Percentiles rank a stretch among this genome's conserved stretches.
phyloP scores from a whole-genome alignment of 495 filamentous ascomycete species.

The Penicillium subrubescens region DNA sequence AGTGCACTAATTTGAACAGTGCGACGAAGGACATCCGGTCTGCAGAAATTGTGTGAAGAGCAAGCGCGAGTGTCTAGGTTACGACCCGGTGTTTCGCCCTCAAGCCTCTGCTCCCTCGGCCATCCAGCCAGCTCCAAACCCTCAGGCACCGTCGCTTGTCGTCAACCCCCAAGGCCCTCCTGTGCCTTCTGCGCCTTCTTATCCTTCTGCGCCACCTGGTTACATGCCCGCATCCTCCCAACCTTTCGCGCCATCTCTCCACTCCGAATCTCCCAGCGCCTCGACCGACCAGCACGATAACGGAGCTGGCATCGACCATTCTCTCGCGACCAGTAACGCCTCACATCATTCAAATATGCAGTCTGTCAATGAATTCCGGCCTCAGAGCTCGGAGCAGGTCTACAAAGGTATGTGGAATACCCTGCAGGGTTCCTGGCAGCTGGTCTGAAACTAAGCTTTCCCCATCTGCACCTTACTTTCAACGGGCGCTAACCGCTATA shows the following conservation, averaged over 20 bases:
- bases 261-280: conserved; percentile 49
- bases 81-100: conserved; percentile 97
- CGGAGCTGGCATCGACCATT: conserved; percentile 72
- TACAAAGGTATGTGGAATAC: conserved; percentile 40
- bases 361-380: conserved; percentile 29
- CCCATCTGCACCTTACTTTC: background rate
- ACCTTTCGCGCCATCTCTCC: conserved; percentile 57
- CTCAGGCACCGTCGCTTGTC: conserved; percentile 46
- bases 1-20: conserved; percentile 49
- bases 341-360: conserved; percentile 41
- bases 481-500: conserved; percentile 15
- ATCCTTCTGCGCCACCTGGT: conserved; percentile 55
- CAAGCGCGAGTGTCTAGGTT: conserved; percentile 94
- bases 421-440: background rate
- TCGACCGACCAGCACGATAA: conserved; percentile 61
- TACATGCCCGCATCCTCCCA: conserved; percentile 61
- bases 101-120: conserved; percentile 71
- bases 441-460: background rate
- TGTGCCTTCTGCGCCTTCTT: conserved; percentile 34
- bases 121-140: conserved; percentile 74
- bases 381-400: conserved; percentile 33
- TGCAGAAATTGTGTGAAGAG: conserved; percentile 98
- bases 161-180: conserved; percentile 49
- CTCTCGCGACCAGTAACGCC: conserved; percentile 53
- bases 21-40: conserved; percentile 91